Conservation (phyloP, 345 rosid genomes). For the Arabidopsis suecica region DNA sequence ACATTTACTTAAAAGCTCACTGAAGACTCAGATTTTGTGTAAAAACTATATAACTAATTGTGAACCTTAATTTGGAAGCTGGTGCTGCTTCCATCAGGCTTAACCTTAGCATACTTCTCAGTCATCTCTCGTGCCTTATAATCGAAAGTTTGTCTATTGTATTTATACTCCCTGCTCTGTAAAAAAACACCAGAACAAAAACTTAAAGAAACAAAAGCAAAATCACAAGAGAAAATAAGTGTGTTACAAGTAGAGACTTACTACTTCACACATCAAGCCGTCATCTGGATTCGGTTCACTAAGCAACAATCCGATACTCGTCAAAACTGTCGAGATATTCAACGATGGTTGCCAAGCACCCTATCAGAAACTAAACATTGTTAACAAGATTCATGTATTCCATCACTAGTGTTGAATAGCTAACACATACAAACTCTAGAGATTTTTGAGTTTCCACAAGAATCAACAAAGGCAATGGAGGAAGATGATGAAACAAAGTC, state of each 20-base stretch:
- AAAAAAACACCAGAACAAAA: constrained; percentile 17
- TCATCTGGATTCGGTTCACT: constrained; percentile 89
- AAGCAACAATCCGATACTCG: constrained; percentile 69
- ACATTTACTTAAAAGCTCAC: not conserved
- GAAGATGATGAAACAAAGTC: not conserved
- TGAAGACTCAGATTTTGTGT: not conserved
- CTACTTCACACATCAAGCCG: constrained; percentile 83
- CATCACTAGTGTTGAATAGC: not conserved
- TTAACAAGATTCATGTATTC: not conserved
- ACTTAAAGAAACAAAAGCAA: not conserved
- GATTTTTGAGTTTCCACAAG: not conserved
- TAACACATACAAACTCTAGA: too few relatives aligned
- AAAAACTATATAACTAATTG: not conserved
- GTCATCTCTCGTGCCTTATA: constrained; percentile 74
- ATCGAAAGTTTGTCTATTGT: constrained; percentile 74
- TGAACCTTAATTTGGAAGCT: constrained; percentile 33
- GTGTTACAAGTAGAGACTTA: constrained; percentile 46
- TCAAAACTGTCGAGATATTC: constrained; percentile 79
- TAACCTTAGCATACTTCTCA: constrained; percentile 64
- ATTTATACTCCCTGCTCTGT: constrained; percentile 85
- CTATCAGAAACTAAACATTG: constrained; percentile 43
- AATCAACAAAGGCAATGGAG: not conserved
- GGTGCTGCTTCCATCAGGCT: constrained; percentile 42
- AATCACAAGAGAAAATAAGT: constrained; percentile 9
- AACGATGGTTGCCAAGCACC: constrained; percentile 94